Base-by-base conservation (phyloP, 1,284 basidiomycete genomes). In the Athelia sp. region DNA sequence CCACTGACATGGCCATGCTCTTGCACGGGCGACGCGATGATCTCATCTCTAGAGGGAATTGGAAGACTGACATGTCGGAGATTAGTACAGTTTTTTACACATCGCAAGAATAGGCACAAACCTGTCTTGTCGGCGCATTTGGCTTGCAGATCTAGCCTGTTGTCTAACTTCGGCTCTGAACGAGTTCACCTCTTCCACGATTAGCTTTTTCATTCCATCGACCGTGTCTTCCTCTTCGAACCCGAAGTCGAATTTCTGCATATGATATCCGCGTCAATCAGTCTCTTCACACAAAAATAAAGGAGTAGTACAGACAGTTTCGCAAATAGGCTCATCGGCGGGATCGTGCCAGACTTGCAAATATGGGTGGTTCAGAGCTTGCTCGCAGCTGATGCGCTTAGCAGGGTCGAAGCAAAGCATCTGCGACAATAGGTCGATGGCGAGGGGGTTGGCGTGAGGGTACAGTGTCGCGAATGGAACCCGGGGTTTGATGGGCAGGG, bases 171-270 rank as follows among this genome's bases (percentile, higher is more conserved):
- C 86, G 17, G 83, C 77, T 29, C 93, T 81, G 80, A 97, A 97
- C n/a, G 75, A 69, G 53, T 84, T 85, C 34, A 98, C 95, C 70
- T 99, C 96, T 34, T 96, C 84, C 13, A 98, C 82, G 59, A 99
- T 99, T 60, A 99, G 71, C 56, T 82, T 82, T 70, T 96, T 93
- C 97, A 99, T 99, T 19, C 97, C 97, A 49, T 97, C 92, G 52
- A 95, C 94, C 48, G 87, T 85, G 56, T 99, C 96, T 67, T 98
- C 96, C 54, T 88, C 86, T 70, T 99, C 97, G 58, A 99, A 99
- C n/a, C 85, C 79, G 64, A 99, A 99, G 70, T 99, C 94, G 60
- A 99, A 98, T 71, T 89, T 86, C 84, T 92, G 56, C 26, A 22
- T 36, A 21, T 34, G 43, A 47, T 45, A 26, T 24, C 46, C 18